Conservation (phyloP, 2,329 filamentous ascomycete genomes). For the Penicillium oxalicum region DNA sequence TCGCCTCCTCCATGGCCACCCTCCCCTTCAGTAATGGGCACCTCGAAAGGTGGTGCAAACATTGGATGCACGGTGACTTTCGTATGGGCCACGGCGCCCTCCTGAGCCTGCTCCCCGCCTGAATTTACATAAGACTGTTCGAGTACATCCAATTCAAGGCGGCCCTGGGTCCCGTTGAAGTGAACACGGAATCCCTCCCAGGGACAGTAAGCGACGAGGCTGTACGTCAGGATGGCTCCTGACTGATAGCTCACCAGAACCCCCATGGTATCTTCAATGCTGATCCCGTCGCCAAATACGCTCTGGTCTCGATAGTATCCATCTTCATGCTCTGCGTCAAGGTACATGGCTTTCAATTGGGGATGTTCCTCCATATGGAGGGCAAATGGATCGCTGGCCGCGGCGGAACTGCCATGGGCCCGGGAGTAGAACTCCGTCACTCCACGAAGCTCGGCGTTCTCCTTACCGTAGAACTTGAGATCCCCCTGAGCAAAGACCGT, state of each 20-base stretch:
- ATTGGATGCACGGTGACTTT: slow-evolving; percentile 44
- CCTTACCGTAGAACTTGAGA: slow-evolving; percentile 55
- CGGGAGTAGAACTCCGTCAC: slow-evolving; percentile 48
- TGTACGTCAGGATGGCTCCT: slow-evolving; percentile 55
- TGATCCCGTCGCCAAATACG: slow-evolving; percentile 59
- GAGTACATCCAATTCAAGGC: slow-evolving; percentile 57
- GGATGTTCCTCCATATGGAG: slow-evolving; percentile 49
- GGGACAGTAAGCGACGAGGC: slow-evolving; percentile 51
- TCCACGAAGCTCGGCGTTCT: slow-evolving; percentile 55
- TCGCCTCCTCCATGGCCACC: slow-evolving; percentile 59
- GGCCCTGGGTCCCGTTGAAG: slow-evolving; percentile 48
- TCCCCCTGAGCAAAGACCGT: slow-evolving; percentile 56
- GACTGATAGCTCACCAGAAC: slow-evolving; percentile 53
- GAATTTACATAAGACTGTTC: slow-evolving; percentile 54
- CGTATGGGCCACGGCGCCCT: slow-evolving; percentile 22
- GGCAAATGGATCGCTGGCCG: slow-evolving; percentile 53
- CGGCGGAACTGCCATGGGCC: slow-evolving; percentile 46
- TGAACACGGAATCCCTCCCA: slow-evolving; percentile 37
- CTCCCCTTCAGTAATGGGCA: slow-evolving; percentile 46
- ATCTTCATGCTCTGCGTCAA: slow-evolving; percentile 56
- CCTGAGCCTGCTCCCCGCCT: slow-evolving; percentile 50
- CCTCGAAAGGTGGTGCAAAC: slow-evolving; percentile 52
- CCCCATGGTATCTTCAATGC: slow-evolving; percentile 60
- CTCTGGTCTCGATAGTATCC: slow-evolving; percentile 57
- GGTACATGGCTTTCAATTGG: slow-evolving; percentile 44